Conservation (phyloP, 306 rosid species). For the Aeschynomene evenia region DNA sequence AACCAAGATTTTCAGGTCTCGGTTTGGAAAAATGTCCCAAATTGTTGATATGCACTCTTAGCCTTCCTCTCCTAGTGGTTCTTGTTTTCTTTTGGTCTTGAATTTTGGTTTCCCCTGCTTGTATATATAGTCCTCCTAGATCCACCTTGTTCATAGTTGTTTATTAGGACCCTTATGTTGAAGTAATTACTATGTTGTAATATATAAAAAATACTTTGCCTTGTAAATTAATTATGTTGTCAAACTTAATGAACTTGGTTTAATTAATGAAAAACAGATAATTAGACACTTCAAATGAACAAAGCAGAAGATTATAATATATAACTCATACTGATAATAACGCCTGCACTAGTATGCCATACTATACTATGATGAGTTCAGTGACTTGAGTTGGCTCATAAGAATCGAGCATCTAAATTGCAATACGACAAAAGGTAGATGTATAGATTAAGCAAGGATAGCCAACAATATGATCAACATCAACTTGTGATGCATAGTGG, state of each 20-base stretch:
- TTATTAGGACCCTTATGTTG: slow-evolving; percentile 6
- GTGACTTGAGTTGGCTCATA: not conserved
- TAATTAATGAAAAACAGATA: not conserved
- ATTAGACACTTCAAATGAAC: too few relatives aligned
- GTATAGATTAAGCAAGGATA: too few relatives aligned
- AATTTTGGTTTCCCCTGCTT: not conserved
- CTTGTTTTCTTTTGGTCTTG: not conserved
- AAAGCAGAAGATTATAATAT: too few relatives aligned
- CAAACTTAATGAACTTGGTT: not conserved
- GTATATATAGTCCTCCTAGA: slow-evolving; percentile 5
- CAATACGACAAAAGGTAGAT: not conserved
- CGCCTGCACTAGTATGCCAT: not conserved
- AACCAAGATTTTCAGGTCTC: not conserved
- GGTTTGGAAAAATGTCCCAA: slow-evolving; percentile 23
- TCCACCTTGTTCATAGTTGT: slow-evolving; percentile 21
- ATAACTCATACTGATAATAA: too few relatives aligned
- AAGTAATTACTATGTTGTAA: slow-evolving; percentile 17
- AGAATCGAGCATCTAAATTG: not conserved
- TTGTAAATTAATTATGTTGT: not conserved
- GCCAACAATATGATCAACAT: too few relatives aligned
- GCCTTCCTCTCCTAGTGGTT: not conserved
- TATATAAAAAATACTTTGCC: not conserved
- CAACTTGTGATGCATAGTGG: not conserved
- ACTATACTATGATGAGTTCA: not conserved
- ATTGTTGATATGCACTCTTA: slow-evolving; percentile 11